Conservation (phyloP, 768 basidiomycete species). For the Lentinula edodes region DNA sequence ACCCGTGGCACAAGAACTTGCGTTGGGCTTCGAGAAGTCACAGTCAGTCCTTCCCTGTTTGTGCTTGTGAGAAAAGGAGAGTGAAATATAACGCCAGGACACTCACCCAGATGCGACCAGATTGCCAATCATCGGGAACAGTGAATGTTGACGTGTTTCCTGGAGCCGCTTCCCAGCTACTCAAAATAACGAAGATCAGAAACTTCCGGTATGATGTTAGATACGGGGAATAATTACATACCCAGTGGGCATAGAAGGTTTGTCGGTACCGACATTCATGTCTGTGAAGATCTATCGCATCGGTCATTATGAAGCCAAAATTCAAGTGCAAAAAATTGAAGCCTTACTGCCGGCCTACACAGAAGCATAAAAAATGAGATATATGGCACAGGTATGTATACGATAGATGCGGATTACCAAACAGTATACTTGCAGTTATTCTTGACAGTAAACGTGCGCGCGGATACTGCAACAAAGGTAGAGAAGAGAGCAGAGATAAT, state of each 20-base stretch:
- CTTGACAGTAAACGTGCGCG: conserved; percentile 7
- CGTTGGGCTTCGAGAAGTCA: conserved; percentile 50
- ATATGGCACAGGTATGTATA: neutral
- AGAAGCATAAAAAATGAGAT: too few relatives aligned
- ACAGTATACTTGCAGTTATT: conserved; percentile 38
- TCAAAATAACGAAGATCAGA: neutral
- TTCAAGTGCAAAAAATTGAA: neutral
- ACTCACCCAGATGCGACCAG: conserved; percentile 33
- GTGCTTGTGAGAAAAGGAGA: neutral
- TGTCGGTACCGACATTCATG: conserved; percentile 28
- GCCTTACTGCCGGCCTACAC: conserved; percentile 40
- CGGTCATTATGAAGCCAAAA: neutral
- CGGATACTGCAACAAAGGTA: neutral
- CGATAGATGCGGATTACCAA: conserved; percentile 27
- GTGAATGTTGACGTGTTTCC: conserved; percentile 25
- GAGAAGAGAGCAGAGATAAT: neutral
- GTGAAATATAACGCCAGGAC: neutral
- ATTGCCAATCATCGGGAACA: conserved; percentile 49
- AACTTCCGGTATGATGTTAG: neutral
- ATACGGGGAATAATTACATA: conserved; percentile 9
- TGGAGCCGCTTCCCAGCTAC: conserved; percentile 24
- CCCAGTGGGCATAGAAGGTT: conserved; percentile 30
- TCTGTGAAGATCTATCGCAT: conserved; percentile 35
- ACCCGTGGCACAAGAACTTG: conserved; percentile 56
- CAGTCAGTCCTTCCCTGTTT: conserved; percentile 59